Conservation (phyloP, 225 moss, liverwort and hornwort genomes). For the Marchantia polymorpha region DNA sequence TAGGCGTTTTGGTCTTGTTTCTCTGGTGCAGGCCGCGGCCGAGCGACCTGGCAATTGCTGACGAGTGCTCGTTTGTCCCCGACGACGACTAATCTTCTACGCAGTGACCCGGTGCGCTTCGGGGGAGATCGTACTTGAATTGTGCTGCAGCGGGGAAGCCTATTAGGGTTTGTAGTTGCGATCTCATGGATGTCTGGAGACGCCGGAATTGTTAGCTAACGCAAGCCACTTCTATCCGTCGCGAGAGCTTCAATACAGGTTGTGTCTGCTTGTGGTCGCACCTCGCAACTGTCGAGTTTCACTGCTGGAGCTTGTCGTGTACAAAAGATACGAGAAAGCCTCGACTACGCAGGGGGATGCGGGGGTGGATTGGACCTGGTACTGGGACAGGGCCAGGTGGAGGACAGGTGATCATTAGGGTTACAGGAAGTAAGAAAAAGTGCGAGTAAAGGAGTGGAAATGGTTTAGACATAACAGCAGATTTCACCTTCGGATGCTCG, state of each 20-base stretch:
- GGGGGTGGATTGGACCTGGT: constrained; percentile 27
- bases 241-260: constrained; percentile 1
- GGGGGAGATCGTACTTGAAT: constrained; percentile 15
- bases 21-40: not conserved
- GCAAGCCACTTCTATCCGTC: constrained; percentile 3
- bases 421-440: constrained; percentile 25
- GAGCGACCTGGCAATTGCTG: not conserved
- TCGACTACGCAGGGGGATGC: constrained; percentile 36
- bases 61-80: not conserved
- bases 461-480: constrained; percentile 7
- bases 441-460: constrained; percentile 14
- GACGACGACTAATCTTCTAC: not conserved
- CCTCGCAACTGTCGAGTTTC: not conserved
- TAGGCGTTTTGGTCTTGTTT: not conserved
- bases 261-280: not conserved
- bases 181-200: constrained; percentile 18
- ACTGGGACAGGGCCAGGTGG: constrained; percentile 40
- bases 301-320: constrained; percentile 10
- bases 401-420: constrained; percentile 26
- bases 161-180: constrained; percentile 22
- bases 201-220: constrained; percentile 8
- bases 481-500: not conserved
- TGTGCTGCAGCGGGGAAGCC: constrained; percentile 14
- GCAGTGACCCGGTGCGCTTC: not conserved
- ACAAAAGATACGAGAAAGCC: constrained; percentile 8